These are phyloP conservation scores for Hippophae tibetana DNA, from an alignment of 306 rosid species.

Conservation along the genomic window DNA sequence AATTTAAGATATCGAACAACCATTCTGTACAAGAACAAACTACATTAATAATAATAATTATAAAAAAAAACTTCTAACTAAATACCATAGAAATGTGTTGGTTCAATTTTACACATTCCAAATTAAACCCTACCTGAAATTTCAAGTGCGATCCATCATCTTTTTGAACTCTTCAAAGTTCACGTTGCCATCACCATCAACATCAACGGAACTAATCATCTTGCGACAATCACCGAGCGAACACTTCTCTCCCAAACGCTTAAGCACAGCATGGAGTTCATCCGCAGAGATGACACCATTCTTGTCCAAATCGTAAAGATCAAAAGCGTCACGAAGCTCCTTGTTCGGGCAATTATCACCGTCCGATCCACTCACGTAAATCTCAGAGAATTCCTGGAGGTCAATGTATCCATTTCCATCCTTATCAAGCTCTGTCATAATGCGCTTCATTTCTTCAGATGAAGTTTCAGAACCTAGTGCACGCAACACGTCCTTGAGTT, in stretches of 20 bases:
- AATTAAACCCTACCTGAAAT: too few species aligned
- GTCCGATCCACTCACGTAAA: constrained; percentile 28
- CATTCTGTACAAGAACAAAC: too few species aligned
- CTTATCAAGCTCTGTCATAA: constrained; percentile 67
- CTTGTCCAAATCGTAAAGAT: constrained; percentile 76
- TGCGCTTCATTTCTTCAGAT: constrained; percentile 48
- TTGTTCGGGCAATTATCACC: constrained; percentile 14
- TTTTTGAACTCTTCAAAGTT: constrained; percentile 91
- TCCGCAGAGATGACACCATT: constrained; percentile 69
- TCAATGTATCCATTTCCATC: constrained; percentile 86
- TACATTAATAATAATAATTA: too few species aligned
- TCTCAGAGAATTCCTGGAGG: constrained; percentile 58
- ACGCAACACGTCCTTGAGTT: constrained; percentile 47
- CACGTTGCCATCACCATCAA: constrained; percentile 78
- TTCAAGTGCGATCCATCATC: constrained; percentile 57
- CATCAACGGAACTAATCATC: constrained; percentile 78
- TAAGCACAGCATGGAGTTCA: constrained; percentile 64
- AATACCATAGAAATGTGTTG: too few species aligned
- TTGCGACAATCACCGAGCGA: constrained; percentile 52
- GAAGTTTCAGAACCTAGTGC: constrained; percentile 51
- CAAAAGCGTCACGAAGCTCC: constrained; percentile 85
- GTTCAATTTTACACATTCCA: too few species aligned
- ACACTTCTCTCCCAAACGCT: constrained; percentile 69
- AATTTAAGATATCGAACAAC: too few species aligned
- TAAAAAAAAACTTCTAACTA: too few species aligned